Conservation (phyloP, 2,329 filamentous ascomycete species). For the Fusarium azukiicola region DNA sequence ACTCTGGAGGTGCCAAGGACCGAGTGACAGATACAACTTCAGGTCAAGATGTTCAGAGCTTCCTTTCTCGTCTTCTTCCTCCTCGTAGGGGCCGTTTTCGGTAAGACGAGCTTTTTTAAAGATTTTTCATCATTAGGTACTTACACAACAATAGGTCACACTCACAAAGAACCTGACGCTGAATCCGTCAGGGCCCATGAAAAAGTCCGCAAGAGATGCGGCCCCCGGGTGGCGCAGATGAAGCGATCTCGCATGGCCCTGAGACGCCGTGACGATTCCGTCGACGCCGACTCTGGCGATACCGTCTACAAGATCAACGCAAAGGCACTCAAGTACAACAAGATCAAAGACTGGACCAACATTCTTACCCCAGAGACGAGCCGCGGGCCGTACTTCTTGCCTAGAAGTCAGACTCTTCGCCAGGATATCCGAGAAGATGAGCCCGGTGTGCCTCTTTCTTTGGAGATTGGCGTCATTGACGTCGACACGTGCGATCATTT, state of each 20-base stretch:
- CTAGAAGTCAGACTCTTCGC: slow-evolving; percentile 29
- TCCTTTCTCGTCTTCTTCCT: background rate
- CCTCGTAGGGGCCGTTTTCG: background rate
- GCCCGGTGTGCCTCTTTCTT: slow-evolving; percentile 27
- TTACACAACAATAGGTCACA: background rate
- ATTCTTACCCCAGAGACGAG: slow-evolving; percentile 31
- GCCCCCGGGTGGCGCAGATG: background rate
- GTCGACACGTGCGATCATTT: background rate
- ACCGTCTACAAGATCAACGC: slow-evolving; percentile 25
- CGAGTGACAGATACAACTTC: background rate
- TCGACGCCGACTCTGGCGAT: background rate
- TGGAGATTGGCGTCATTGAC: slow-evolving; percentile 19
- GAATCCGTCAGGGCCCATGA: slow-evolving; percentile 5
- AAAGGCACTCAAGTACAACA: slow-evolving; percentile 27
- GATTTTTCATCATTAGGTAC: background rate
- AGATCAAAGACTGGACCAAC: slow-evolving; percentile 31
- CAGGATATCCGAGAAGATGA: slow-evolving; percentile 34
- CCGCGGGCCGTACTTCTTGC: slow-evolving; percentile 30
- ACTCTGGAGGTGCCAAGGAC: background rate
- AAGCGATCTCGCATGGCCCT: background rate
- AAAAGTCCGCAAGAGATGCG: background rate
- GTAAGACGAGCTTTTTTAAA: background rate
- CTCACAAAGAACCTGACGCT: background rate
- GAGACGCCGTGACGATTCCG: background rate
- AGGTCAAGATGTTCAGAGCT: slow-evolving; percentile 1